phyloP scores from a whole-genome alignment of 257 asterid species.

The Vinca minor region DNA sequence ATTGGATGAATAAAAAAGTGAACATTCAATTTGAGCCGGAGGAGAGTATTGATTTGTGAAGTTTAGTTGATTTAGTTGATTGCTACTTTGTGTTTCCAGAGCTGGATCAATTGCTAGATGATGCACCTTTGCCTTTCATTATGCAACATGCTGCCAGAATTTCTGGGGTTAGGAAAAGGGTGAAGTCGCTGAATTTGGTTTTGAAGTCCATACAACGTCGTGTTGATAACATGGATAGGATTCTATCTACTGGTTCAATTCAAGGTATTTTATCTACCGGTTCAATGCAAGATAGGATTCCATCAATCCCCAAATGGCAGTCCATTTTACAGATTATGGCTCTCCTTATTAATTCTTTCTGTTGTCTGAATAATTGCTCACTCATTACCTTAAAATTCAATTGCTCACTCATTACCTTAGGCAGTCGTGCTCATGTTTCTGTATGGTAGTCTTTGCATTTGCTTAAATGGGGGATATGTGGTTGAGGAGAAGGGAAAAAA shows the following conservation, averaged over 20 bases:
- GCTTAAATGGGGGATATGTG: background rate
- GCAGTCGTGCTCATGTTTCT: background rate
- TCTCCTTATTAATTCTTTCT: no score
- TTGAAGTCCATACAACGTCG: slow-evolving; percentile 83
- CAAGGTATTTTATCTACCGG: slow-evolving; percentile 55
- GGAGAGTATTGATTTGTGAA: background rate
- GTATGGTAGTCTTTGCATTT: background rate
- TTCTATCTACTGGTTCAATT: slow-evolving; percentile 47
- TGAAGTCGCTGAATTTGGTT: slow-evolving; percentile 61
- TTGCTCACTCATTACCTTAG: background rate
- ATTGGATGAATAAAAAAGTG: no score
- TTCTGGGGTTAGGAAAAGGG: slow-evolving; percentile 80
- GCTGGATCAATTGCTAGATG: slow-evolving; percentile 86
- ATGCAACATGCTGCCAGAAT: slow-evolving; percentile 95
- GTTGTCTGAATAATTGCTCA: no score
- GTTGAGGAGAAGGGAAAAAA: background rate
- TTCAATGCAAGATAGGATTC: no score
- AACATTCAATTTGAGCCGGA: background rate
- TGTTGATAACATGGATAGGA: slow-evolving; percentile 77
- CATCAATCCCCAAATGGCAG: no score
- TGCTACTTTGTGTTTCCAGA: slow-evolving; percentile 37
- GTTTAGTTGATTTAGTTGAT: background rate
- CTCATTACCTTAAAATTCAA: background rate
- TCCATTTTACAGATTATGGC: background rate
- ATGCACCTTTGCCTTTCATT: slow-evolving; percentile 88